Evolutionary conservation across 768 basidiomycete genomes (phyloP).

Genomic region (Boletus sp.): DNA sequence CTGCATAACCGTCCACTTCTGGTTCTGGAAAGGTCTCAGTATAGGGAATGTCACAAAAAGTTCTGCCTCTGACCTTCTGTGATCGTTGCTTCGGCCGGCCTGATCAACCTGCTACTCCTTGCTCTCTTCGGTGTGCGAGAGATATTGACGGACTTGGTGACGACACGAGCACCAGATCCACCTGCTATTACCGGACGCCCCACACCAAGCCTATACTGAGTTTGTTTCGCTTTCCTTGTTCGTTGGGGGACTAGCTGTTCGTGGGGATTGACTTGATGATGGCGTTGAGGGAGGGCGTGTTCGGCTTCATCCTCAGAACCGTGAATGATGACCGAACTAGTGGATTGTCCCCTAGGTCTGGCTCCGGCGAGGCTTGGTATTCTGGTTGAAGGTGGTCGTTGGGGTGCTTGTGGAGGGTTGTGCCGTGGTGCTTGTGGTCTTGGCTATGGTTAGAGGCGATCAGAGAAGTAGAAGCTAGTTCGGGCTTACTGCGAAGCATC

Average conservation of each 20-base stretch:
- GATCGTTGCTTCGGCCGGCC: constrained; percentile 56
- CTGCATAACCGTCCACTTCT: constrained; percentile 19
- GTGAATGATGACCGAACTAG: constrained; percentile 38
- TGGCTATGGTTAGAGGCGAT: constrained; percentile 31
- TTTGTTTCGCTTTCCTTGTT: constrained; percentile 69
- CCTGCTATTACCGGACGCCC: constrained; percentile 67
- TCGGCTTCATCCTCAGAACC: constrained; percentile 45
- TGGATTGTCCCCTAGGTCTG: constrained; percentile 33
- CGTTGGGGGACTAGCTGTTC: constrained; percentile 33
- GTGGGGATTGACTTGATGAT: constrained; percentile 8
- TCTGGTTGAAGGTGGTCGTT: constrained; percentile 34
- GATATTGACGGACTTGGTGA: constrained; percentile 59
- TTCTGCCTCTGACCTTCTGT: constrained; percentile 41
- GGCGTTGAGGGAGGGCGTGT: constrained; percentile 22
- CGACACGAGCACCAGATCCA: constrained; percentile 60
- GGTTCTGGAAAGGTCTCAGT: constrained; percentile 25
- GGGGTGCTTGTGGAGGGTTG: constrained; percentile 19
- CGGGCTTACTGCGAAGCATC: constrained; percentile 45
- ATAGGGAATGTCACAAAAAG: not conserved
- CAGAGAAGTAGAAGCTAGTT: constrained; percentile 34
- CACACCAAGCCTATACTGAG: constrained; percentile 67
- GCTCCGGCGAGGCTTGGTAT: constrained; percentile 28
- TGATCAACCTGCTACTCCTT: constrained; percentile 49
- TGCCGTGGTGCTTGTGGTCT: constrained; percentile 29
- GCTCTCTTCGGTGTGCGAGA: constrained; percentile 45